Conservation (phyloP, 2,329 filamentous ascomycete species). For the Graphium sp. region DNA sequence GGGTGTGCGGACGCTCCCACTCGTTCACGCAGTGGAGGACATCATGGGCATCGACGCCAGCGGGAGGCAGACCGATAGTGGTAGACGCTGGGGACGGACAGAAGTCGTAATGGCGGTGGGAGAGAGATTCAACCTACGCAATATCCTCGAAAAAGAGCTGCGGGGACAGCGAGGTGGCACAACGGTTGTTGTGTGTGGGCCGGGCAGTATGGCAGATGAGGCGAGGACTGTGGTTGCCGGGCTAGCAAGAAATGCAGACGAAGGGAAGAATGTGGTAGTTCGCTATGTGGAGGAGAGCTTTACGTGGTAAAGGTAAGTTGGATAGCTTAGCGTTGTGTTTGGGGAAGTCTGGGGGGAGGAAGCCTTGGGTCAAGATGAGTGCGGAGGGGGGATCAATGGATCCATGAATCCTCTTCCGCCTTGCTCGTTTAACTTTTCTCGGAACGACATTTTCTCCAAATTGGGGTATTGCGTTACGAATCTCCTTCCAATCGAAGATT, state of each 20-base stretch:
- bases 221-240: slow-evolving; percentile 11
- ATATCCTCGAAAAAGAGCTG: slow-evolving; percentile 11
- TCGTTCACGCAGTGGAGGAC: slow-evolving; percentile 11
- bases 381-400: too few species aligned
- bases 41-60: too few species aligned
- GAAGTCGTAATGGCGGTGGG: slow-evolving; percentile 12
- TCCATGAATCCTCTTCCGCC: too few species aligned
- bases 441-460: too few species aligned
- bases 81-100: slow-evolving; percentile 1
- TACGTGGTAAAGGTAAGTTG: too few species aligned
- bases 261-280: slow-evolving; percentile 8
- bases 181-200: slow-evolving; percentile 13
- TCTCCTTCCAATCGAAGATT: too few species aligned
- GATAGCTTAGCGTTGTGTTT: too few species aligned
- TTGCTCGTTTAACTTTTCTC: too few species aligned
- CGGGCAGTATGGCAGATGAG: slow-evolving; percentile 13
- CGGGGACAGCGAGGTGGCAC: slow-evolving; percentile 9
- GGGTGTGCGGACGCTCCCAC: slow-evolving; percentile 10
- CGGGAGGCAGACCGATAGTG: too few species aligned
- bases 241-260: slow-evolving; percentile 10
- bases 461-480: too few species aligned
- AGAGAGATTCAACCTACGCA: slow-evolving; percentile 10
- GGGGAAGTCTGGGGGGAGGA: too few species aligned
- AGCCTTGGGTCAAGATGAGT: too few species aligned
- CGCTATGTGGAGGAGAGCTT: slow-evolving; percentile 10